Base-by-base conservation (phyloP, 306 rosid genomes). In the Trichosanthes truncata region DNA sequence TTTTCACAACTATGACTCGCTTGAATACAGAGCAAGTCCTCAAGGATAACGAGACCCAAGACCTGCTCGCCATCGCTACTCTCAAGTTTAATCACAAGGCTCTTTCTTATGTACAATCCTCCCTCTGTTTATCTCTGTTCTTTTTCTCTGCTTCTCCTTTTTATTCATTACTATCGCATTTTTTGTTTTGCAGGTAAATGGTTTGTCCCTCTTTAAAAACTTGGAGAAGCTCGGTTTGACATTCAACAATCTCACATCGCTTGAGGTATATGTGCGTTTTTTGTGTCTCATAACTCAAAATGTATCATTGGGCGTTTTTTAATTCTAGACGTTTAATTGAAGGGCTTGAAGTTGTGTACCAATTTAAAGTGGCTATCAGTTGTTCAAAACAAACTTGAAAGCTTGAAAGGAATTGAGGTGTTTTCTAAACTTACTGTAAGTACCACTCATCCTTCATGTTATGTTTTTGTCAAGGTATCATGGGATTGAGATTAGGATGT, bases 361-460 rank as follows among this genome's bases (percentile, higher is more conserved):
- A 92, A 83, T 83, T 81, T 92, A 85, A 94, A 92, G 85, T 94
- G 97, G 98, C 35, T 94, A 48, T 89, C 93, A 0, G 97, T 94
- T 55, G 88, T 90, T 4, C 87, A 91, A 74, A 94, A 94, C 85
- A 92, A 94, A 81, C 84, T 94, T 77, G 87, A 89, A 84, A 89
- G 89, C 88, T 87, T 94, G 68, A 90, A 89, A 73, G 98, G 98
- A 80, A 83, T 94, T 63, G 91, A 89, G 88, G 93, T 89, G 35
- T 91, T 92, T 67, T 53, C 92, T 77, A 91, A 92, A 85, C 98
- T 94, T 86, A 89, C 89, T 79, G 97, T 92, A 87, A 86, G 93
- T 82, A 35, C 35, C 48, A 49, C 23, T 35, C 36, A 61, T 71
- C 35, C 53, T 25, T 21, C 18, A 12, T 3, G 4, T n/a, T 26